phyloP scores from a whole-genome alignment of 2,329 filamentous ascomycete genomes.

The Leptographium wingfieldii region DNA sequence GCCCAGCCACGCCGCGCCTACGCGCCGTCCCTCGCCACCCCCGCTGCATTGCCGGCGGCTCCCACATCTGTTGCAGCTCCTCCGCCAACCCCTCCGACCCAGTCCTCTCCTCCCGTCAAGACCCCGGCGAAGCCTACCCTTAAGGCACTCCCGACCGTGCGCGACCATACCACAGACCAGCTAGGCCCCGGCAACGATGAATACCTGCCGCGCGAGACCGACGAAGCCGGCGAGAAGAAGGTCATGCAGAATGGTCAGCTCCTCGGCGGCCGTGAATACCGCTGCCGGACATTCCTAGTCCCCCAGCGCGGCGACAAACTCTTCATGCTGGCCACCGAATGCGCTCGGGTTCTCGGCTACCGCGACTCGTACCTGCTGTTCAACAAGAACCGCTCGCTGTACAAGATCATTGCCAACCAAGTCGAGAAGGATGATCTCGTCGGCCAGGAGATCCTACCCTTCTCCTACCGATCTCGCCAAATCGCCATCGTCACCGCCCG shows the following conservation, averaged over 20 bases:
- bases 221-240: conserved; percentile 90
- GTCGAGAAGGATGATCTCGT: conserved; percentile 95
- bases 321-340: conserved; percentile 98
- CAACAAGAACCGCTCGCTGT: conserved; percentile 94
- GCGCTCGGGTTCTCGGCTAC: conserved; percentile 84
- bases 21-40: conserved; percentile 22
- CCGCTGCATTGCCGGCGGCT: conserved; percentile 26
- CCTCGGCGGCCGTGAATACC: conserved; percentile 73
- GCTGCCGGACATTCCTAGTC: conserved; percentile 86
- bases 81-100: conserved; percentile 23
- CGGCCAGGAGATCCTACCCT: conserved; percentile 85
- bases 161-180: conserved; percentile 95
- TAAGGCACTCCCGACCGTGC: conserved; percentile 88
- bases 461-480: conserved; percentile 95
- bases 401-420: conserved; percentile 95
- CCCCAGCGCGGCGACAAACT: conserved; percentile 84
- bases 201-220: conserved; percentile 85
- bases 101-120: conserved; percentile 52
- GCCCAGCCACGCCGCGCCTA: conserved; percentile 1
- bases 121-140: conserved; percentile 74
- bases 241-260: conserved; percentile 73
- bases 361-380: conserved; percentile 96
- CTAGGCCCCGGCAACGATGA: conserved; percentile 82
- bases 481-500: conserved; percentile 96
- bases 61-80: conserved; percentile 28